Evolutionary conservation across 441 rosid species (phyloP).

Genomic region (Theobroma grandiflorum): DNA sequence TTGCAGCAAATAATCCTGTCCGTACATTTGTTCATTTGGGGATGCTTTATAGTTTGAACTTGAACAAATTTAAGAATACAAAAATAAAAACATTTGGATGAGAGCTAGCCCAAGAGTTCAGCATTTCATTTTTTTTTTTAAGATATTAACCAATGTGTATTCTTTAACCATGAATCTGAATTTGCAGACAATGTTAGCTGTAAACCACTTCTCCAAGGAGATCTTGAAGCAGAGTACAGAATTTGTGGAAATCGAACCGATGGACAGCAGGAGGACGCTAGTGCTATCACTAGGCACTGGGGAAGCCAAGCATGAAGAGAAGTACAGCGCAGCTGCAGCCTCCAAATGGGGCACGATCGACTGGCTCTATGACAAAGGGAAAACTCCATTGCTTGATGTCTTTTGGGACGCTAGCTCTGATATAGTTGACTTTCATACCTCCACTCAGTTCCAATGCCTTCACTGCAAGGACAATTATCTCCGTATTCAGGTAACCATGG

Average conservation of each 20-base stretch:
- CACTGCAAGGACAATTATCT: constrained; percentile 47
- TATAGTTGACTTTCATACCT: constrained; percentile 52
- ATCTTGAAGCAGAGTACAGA: background rate
- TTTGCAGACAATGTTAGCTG: constrained; percentile 40
- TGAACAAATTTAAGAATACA: no score
- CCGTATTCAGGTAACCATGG: constrained; percentile 50
- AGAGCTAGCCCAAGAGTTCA: no score
- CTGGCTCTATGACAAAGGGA: constrained; percentile 32
- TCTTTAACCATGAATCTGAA: background rate
- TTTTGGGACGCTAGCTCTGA: constrained; percentile 55
- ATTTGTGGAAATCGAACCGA: constrained; percentile 23
- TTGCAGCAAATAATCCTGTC: constrained; percentile 80
- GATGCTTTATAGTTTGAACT: background rate
- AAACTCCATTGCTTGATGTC: constrained; percentile 45
- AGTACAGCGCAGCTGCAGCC: constrained; percentile 33
- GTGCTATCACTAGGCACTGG: constrained; percentile 51
- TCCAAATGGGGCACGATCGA: constrained; percentile 34
- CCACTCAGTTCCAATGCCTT: constrained; percentile 48
- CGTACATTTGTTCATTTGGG: background rate
- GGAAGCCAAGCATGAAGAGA: constrained; percentile 33
- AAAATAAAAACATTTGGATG: no score
- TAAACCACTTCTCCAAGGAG: constrained; percentile 33
- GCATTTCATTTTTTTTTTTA: no score
- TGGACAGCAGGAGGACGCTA: constrained; percentile 27
- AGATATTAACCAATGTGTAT: no score